Base-by-base conservation (phyloP, 768 basidiomycete genomes). In the Sporobolomyces pararoseus region DNA sequence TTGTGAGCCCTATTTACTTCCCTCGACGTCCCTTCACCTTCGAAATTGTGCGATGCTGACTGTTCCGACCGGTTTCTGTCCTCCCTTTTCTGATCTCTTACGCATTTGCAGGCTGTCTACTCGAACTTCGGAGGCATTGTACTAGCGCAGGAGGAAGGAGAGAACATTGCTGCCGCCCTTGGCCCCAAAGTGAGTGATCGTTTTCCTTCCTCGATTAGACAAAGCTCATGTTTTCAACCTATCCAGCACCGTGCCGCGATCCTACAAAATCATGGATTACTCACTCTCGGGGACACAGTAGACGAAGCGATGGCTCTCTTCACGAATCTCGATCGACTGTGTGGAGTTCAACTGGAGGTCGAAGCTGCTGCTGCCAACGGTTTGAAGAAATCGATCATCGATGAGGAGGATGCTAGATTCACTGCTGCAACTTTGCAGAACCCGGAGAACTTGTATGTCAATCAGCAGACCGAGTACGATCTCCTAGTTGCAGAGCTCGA, bases 41-140 rank as follows among this genome's bases (percentile, higher is more conserved):
- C 39, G 39, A 42, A 17, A 42, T n/a, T n/a, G n/a, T n/a, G n/a
- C n/a, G n/a, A n/a, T n/a, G n/a, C n/a, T n/a, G n/a, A n/a, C n/a
- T n/a, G n/a, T n/a, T n/a, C n/a, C n/a, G n/a, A n/a, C n/a, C n/a
- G n/a, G n/a, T n/a, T n/a, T n/a, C n/a, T n/a, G n/a, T n/a, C n/a
- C n/a, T n/a, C n/a, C n/a, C n/a, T n/a, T n/a, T n/a, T n/a, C 39
- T 42, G 39, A 42, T 42, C 39, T 9, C 7, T 50, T 12, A 23
- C 27, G 49, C 17, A 52, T 29, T 13, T 17, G 13, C 7, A 52
- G 51, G 51, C 61, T 23, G 71, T 75, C 17, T 76, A 75, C 63
- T 10, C 51, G 19, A 67, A 59, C 49, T 76, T 76, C 27, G 75
- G 75, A 19, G 75, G 75, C 0, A 70, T 76, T 52, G 75, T 76